phyloP scores from a whole-genome alignment of 2,329 filamentous ascomycete species.

The Xylariaceae sp. region DNA sequence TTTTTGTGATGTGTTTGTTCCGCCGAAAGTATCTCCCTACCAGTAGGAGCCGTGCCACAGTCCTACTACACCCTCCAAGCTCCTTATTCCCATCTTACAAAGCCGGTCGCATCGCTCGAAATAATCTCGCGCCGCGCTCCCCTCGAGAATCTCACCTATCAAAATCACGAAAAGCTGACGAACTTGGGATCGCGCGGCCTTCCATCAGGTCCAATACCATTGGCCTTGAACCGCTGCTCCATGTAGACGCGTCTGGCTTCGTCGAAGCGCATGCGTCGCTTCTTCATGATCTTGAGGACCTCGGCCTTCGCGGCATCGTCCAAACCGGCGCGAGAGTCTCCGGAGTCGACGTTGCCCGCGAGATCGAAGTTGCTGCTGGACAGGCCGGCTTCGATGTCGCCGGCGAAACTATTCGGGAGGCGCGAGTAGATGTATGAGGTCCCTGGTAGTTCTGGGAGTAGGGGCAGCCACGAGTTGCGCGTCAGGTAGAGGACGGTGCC shows the following conservation, averaged over 20 bases:
- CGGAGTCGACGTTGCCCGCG: constrained; percentile 68
- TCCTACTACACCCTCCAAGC: background rate
- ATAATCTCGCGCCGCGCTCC: background rate
- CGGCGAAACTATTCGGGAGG: constrained; percentile 66
- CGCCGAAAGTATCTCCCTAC: background rate
- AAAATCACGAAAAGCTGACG: constrained; percentile 72
- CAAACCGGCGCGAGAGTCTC: constrained; percentile 73
- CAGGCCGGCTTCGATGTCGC: constrained; percentile 83
- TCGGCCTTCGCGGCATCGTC: constrained; percentile 76
- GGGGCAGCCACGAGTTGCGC: constrained; percentile 68
- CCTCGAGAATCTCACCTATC: background rate
- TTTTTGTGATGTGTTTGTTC: background rate
- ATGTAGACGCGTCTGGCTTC: constrained; percentile 83
- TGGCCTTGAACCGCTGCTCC: constrained; percentile 77
- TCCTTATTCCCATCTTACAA: background rate
- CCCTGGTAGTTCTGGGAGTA: constrained; percentile 44
- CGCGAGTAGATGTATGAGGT: constrained; percentile 61
- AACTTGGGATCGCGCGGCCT: constrained; percentile 89
- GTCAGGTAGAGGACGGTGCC: constrained; percentile 78
- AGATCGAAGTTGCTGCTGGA: constrained; percentile 81
- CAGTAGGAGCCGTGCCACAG: background rate
- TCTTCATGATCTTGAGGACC: constrained; percentile 87
- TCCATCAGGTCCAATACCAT: constrained; percentile 85
- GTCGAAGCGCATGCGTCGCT: constrained; percentile 75
- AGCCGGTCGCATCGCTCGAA: background rate